Evolutionary conservation across 306 rosid genomes (phyloP).

Genomic region (Casuarina equisetifolia): DNA sequence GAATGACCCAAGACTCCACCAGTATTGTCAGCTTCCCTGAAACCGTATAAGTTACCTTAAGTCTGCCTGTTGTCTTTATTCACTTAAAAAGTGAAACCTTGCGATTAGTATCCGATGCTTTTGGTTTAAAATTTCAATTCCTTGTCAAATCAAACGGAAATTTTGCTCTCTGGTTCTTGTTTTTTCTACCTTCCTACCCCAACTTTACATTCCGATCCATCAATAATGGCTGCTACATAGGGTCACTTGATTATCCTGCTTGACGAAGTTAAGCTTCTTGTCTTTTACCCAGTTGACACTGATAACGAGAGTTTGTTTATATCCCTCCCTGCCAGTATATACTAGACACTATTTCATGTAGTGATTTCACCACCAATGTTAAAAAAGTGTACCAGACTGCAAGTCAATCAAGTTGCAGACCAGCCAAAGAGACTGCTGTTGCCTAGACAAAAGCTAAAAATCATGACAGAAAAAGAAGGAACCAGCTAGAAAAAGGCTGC

Average conservation of each 20-base stretch:
- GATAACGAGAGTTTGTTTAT: not conserved
- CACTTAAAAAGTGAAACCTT: not conserved
- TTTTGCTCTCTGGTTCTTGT: not conserved
- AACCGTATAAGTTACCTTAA: not conserved
- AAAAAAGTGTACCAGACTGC: not conserved
- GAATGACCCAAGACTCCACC: too few relatives aligned
- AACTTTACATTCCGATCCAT: not conserved
- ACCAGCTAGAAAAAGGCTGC: not conserved
- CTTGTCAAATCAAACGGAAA: not conserved
- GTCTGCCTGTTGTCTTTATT: not conserved
- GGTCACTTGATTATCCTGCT: not conserved
- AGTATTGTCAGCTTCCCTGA: not conserved
- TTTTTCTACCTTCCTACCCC: not conserved
- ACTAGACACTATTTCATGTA: not conserved
- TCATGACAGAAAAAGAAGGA: not conserved
- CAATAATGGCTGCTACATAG: not conserved
- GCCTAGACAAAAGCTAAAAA: not conserved
- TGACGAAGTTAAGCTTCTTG: not conserved
- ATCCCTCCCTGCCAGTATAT: not conserved
- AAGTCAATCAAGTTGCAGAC: slow-evolving; percentile 2
- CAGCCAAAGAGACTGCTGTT: not conserved
- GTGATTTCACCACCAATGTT: not conserved
- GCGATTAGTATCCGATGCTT: not conserved
- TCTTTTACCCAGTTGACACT: not conserved
- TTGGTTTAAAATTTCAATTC: not conserved